Conservation (phyloP, 2,329 filamentous ascomycete species). For the Pyrenophora tritici-repentis region DNA sequence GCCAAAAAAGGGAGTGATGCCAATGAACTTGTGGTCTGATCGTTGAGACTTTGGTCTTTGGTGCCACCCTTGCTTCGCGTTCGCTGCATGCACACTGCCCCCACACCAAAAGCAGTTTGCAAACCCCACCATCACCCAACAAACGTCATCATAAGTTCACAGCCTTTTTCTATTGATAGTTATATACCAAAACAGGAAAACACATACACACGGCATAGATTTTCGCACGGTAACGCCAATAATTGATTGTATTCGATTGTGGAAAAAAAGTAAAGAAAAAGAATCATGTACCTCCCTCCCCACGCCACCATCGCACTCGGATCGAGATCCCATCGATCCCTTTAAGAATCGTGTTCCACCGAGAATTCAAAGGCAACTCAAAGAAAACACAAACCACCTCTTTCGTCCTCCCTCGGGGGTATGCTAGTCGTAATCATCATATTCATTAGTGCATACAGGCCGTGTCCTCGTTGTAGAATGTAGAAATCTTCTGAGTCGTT, state of each 20-base stretch:
- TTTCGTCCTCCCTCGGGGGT: conserved; percentile 32
- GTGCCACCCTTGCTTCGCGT: conserved; percentile 1
- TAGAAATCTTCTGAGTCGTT: conserved; percentile 34
- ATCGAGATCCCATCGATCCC: conserved; percentile 4
- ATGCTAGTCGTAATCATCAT: conserved; percentile 46
- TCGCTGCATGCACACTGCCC: conserved; percentile 9
- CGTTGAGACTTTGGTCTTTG: not conserved
- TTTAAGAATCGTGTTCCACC: not conserved
- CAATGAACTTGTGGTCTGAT: conserved; percentile 15
- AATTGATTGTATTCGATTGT: conserved; percentile 4
- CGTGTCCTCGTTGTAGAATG: conserved; percentile 25
- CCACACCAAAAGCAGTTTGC: conserved; percentile 3
- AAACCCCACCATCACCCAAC: not conserved
- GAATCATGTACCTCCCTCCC: conserved; percentile 8
- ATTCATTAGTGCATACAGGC: conserved; percentile 40
- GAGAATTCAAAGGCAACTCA: conserved; percentile 7
- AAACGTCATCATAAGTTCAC: not conserved
- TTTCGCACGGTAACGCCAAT: conserved; percentile 5
- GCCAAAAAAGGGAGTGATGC: not conserved
- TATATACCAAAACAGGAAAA: too few relatives aligned
- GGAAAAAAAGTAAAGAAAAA: conserved; percentile 1
- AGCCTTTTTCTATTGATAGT: conserved; percentile 2
- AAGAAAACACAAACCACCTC: conserved; percentile 24
- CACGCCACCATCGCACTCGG: not conserved
- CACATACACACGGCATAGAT: too few relatives aligned